Conservation (phyloP, 2,329 filamentous ascomycete genomes). For the Colletotrichum liriopes region DNA sequence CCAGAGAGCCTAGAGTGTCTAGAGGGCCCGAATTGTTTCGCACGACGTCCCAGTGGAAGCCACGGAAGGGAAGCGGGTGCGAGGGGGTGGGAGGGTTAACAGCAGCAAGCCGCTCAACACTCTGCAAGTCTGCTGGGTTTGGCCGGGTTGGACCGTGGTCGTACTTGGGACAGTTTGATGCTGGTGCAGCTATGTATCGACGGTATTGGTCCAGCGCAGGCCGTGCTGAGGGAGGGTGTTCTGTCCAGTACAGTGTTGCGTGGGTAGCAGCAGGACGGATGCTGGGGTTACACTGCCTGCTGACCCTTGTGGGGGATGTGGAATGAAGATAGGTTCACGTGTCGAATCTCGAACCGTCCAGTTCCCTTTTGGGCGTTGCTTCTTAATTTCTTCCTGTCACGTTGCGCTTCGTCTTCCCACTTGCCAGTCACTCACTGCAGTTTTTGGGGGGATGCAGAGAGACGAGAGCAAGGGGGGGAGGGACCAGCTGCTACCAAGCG, state of each 20-base stretch:
- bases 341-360: slow-evolving; percentile 29
- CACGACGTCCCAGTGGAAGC: slow-evolving; percentile 28
- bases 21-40: slow-evolving; percentile 25
- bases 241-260: background rate
- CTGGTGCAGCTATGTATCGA: slow-evolving; percentile 2
- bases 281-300: slow-evolving; percentile 40
- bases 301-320: slow-evolving; percentile 41
- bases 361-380: slow-evolving; percentile 13
- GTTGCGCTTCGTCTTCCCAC: slow-evolving; percentile 5
- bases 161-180: slow-evolving; percentile 11
- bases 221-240: background rate
- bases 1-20: background rate
- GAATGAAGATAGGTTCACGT: slow-evolving; percentile 39
- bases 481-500: slow-evolving; percentile 38
- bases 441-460: slow-evolving; percentile 4
- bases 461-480: background rate
- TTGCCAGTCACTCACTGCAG: background rate
- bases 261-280: slow-evolving; percentile 7
- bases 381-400: slow-evolving; percentile 5
- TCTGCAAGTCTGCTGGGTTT: slow-evolving; percentile 39
- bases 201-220: slow-evolving; percentile 16
- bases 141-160: slow-evolving; percentile 29
- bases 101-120: slow-evolving; percentile 32
- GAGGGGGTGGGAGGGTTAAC: slow-evolving; percentile 6
- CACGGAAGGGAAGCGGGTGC: slow-evolving; percentile 14